Evolutionary conservation across 129 eudicot species (phyloP).

Genomic region (Daucus carota): DH1_v3.0 NC_030384.2:44225501-44226000

Average conservation of each 20-base stretch:
- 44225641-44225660: conserved; percentile 45
- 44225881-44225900: conserved; percentile 2
- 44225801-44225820: conserved; percentile 2
- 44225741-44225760: neutral
- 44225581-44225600: conserved; percentile 12
- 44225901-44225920: neutral
- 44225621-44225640: conserved; percentile 24
- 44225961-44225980: neutral
- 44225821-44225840: neutral
- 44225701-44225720: conserved; percentile 5
- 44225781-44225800: neutral
- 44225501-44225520: conserved; percentile 15
- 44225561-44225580: conserved; percentile 2
- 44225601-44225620: neutral
- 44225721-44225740: neutral
- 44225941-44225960: conserved; percentile 4
- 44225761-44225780: neutral
- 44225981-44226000: neutral
- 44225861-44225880: neutral
- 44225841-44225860: neutral
- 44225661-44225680: neutral
- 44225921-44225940: neutral
- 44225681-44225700: conserved; percentile 3
- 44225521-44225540: conserved; percentile 28
- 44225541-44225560: conserved; percentile 28